Evolutionary conservation across 2,329 filamentous ascomycete genomes (phyloP).

Genomic region (Sporothrix pseudoabietina): DNA sequence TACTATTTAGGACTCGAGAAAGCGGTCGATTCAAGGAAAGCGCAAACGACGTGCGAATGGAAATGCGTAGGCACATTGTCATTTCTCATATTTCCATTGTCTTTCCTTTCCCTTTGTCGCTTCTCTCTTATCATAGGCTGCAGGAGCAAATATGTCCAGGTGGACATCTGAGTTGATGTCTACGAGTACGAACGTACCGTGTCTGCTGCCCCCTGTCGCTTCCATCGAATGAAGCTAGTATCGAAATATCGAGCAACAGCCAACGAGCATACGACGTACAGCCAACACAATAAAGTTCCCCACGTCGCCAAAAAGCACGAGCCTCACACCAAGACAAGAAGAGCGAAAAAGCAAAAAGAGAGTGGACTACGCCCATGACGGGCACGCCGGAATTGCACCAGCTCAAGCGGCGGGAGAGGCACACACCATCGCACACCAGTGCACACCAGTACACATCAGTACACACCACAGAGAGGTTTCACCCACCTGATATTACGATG

Average conservation of each 20-base stretch:
- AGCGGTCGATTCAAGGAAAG: background rate
- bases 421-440: background rate
- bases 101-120: background rate
- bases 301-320: conserved; percentile 5
- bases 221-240: background rate
- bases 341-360: background rate
- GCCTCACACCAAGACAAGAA: background rate
- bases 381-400: conserved; percentile 27
- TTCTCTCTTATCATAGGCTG: background rate
- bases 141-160: background rate
- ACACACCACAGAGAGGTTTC: background rate
- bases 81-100: conserved; percentile 7
- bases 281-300: background rate
- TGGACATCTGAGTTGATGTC: background rate
- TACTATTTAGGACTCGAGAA: background rate
- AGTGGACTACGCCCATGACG: background rate
- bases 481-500: conserved; percentile 13
- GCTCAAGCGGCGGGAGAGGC: background rate
- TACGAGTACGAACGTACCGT: too few relatives aligned
- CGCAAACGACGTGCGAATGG: background rate
- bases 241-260: background rate
- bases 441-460: background rate
- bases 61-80: background rate
- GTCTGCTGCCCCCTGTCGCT: background rate
- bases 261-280: too few relatives aligned